Evolutionary conservation across 2,329 filamentous ascomycete genomes (phyloP), one percentile per base, ranked within the genome.

Genomic region (Pseudopyrenochaeta lycopersici): DNA sequence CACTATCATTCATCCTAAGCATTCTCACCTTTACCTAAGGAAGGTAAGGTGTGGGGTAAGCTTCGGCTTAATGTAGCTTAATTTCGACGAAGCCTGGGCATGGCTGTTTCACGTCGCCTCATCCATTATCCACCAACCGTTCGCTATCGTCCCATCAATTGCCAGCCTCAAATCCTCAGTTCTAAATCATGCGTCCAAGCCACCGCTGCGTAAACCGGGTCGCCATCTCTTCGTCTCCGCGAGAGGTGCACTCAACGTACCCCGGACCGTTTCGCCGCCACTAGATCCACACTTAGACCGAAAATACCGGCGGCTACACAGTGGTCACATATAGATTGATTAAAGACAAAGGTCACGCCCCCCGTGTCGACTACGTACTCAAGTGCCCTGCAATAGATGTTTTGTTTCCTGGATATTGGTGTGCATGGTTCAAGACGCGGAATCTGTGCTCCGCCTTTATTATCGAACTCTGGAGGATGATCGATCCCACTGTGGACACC

Each of bases 201-300:
- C n/a, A 44, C 44, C 42, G 41, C 33, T 27, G 38, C 38, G 27
- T 45, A 41, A 52, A 43, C 43, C 40, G 42, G 56, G 43, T 45
- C 43, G 40, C 29, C 46, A 38, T 44, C 1, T 53, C 43, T 40
- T 39, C 38, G 39, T 20, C 49, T 46, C 15, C 36, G 38, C 17
- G 21, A 36, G 43, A 39, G 31, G 38, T 44, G 46, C 40, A 11
- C n/a, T 21, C 48, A 53, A 58, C 44, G 49, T 59, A 64, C 62
- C 58, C 66, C 72, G 71, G 72, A 68, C 71, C 71, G 72, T 52
- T 45, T 63, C 58, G 62, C 72, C 72, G 72, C 65, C 63, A 67
- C 66, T 73, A 68, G 54, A 53, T 52, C 46, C 36, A 53, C 54
- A 43, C 44, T 40, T 44, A 43, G 51, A 42, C 58, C 57, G 62